A percentile compares a stretch with the other conserved stretches of the same genome.
Conservation (phyloP, 2,329 filamentous ascomycete genomes). For the Stagonosporopsis rhizophila region DNA sequence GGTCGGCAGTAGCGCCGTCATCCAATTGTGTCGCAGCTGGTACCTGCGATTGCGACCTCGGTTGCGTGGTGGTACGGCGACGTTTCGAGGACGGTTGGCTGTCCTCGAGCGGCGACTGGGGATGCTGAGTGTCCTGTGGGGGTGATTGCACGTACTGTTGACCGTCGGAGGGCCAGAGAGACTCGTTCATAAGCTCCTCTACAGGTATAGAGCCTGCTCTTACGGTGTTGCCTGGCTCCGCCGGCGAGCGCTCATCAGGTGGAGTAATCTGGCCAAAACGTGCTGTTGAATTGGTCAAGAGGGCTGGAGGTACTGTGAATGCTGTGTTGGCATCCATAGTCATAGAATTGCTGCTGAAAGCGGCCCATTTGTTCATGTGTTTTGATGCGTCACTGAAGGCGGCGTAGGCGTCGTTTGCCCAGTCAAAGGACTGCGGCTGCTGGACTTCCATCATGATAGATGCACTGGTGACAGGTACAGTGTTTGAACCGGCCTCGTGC, state of each 20-base stretch:
- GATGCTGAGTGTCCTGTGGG: conserved; percentile 11
- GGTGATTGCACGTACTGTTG: conserved; percentile 2
- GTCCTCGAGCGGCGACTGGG: conserved; percentile 15
- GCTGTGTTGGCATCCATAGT: conserved; percentile 16
- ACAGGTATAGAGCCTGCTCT: conserved; percentile 38
- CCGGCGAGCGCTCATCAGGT: conserved; percentile 45
- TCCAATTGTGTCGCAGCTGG: conserved; percentile 13
- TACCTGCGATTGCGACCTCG: conserved; percentile 15
- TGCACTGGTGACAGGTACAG: not conserved
- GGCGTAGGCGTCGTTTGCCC: conserved; percentile 39
- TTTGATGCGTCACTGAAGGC: conserved; percentile 27
- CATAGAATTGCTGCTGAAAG: conserved; percentile 21
- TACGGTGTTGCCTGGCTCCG: conserved; percentile 16
- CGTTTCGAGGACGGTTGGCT: conserved; percentile 31
- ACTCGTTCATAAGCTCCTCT: conserved; percentile 40
- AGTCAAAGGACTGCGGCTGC: conserved; percentile 31
- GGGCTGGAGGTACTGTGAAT: conserved; percentile 40
- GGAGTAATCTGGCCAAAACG: conserved; percentile 48
- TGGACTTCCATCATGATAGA: conserved; percentile 31
- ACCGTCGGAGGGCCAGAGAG: conserved; percentile 27
- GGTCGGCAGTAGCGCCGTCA: conserved; percentile 23
- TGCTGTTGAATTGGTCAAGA: conserved; percentile 39
- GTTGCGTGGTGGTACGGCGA: conserved; percentile 34
- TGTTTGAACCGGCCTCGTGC: not conserved
- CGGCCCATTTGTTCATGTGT: conserved; percentile 33